Evolutionary conservation across 1,139 yeast species (phyloP).

Genomic region (Geotrichum citri-aurantii): DNA sequence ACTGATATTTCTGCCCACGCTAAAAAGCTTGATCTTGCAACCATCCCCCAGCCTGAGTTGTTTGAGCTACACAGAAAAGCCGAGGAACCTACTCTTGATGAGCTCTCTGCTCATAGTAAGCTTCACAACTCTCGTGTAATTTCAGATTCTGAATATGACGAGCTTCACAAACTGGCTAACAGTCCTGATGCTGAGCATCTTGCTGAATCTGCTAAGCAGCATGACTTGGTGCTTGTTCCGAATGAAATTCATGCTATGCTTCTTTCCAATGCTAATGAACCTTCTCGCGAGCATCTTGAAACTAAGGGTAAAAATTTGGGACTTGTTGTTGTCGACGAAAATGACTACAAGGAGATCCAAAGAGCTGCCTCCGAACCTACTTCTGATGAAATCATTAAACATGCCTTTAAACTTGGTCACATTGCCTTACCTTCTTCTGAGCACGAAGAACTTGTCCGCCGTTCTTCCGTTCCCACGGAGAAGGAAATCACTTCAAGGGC

Average conservation of each 20-base stretch:
- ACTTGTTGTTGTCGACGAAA: conserved; percentile 6
- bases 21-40: conserved; percentile 27
- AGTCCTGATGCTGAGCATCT: conserved; percentile 19
- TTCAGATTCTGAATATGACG: conserved; percentile 9
- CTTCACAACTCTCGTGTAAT: conserved; percentile 12
- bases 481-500: conserved; percentile 30
- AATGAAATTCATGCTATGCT: conserved; percentile 27
- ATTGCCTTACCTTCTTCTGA: conserved; percentile 9
- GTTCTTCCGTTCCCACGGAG: conserved; percentile 22
- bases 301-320: conserved; percentile 24
- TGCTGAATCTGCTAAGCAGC: conserved; percentile 32
- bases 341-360: conserved; percentile 3
- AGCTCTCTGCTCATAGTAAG: conserved; percentile 22
- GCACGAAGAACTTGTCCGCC: conserved; percentile 12
- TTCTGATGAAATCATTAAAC: conserved; percentile 10
- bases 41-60: conserved; percentile 27
- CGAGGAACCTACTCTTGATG: conserved; percentile 30
- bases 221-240: conserved; percentile 26
- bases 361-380: conserved; percentile 13
- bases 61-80: conserved; percentile 23
- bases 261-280: conserved; percentile 18
- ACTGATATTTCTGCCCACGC: conserved; percentile 25
- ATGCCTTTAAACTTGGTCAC: conserved; percentile 3
- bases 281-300: conserved; percentile 19
- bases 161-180: conserved; percentile 12